A percentile compares a stretch with the other conserved stretches of the same genome.
These are phyloP conservation scores for Sarocladiaceae sp. DNA, from an alignment of 2,329 filamentous ascomycete species.

Conservation along the genomic window DNA sequence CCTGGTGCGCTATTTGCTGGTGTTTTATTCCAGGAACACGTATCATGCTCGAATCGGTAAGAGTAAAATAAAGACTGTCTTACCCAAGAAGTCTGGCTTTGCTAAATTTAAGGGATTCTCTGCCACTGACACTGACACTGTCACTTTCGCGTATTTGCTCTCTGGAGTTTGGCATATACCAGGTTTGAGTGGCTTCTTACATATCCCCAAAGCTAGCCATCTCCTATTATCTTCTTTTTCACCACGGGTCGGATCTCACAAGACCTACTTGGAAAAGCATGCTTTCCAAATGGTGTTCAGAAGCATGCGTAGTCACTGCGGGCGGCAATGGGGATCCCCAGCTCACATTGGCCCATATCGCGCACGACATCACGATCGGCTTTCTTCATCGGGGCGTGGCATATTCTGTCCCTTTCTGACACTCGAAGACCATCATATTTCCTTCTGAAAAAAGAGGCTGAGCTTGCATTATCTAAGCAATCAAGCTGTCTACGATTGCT, in stretches of 20 bases:
- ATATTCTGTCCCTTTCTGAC: constrained; percentile 26
- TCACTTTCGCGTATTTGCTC: too few relatives aligned
- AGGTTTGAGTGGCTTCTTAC: too few relatives aligned
- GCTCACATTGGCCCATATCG: constrained; percentile 34
- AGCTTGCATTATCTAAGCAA: constrained; percentile 31
- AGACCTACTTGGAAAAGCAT: constrained; percentile 35
- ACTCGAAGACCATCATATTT: constrained; percentile 22
- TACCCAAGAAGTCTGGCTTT: too few relatives aligned
- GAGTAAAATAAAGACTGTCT: too few relatives aligned
- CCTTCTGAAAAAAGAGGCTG: constrained; percentile 32
- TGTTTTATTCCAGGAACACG: too few relatives aligned
- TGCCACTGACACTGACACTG: too few relatives aligned
- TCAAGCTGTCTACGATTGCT: constrained; percentile 30
- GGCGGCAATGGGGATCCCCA: constrained; percentile 36
- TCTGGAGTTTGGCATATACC: too few relatives aligned
- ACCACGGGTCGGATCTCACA: not conserved
- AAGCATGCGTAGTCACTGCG: constrained; percentile 30
- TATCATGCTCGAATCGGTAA: too few relatives aligned
- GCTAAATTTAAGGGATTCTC: too few relatives aligned
- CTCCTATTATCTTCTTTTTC: too few relatives aligned
- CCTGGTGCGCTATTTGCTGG: too few relatives aligned
- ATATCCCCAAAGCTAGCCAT: too few relatives aligned
- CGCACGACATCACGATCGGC: constrained; percentile 35
- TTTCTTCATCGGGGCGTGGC: constrained; percentile 35
- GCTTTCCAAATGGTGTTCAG: constrained; percentile 34